phyloP scores from a whole-genome alignment of 2,329 filamentous ascomycete genomes.

The Aspergillus arachidicola region DNA sequence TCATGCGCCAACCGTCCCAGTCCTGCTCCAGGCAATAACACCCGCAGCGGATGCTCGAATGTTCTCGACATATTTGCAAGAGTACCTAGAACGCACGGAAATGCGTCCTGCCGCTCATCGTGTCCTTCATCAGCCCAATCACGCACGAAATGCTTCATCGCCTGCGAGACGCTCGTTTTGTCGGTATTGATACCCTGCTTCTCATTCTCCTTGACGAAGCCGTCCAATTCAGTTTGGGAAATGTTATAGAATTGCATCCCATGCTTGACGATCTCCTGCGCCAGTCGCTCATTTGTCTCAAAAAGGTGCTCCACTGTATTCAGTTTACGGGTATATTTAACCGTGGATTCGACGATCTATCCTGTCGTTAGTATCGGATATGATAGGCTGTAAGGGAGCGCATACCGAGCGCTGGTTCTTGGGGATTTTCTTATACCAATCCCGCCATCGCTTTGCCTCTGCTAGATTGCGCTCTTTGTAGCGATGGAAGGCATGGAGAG shows the following conservation, averaged over 20 bases:
- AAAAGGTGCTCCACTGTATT: constrained; percentile 48
- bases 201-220: constrained; percentile 43
- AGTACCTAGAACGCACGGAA: constrained; percentile 36
- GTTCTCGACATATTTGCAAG: constrained; percentile 20
- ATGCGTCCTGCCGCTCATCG: constrained; percentile 49
- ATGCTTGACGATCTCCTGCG: constrained; percentile 48
- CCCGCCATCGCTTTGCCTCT: constrained; percentile 24
- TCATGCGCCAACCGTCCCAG: constrained; percentile 58
- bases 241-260: constrained; percentile 54
- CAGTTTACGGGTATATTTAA: constrained; percentile 61
- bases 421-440: constrained; percentile 24
- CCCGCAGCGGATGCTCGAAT: constrained; percentile 31
- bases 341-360: constrained; percentile 59
- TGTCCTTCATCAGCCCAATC: constrained; percentile 58
- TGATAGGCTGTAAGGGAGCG: not conserved
- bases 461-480: constrained; percentile 25
- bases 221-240: constrained; percentile 47
- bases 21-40: constrained; percentile 58
- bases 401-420: constrained; percentile 22
- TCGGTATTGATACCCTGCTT: constrained; percentile 45
- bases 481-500: constrained; percentile 27
- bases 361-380: not conserved
- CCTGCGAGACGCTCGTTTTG: constrained; percentile 53
- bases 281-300: constrained; percentile 49
- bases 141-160: constrained; percentile 60